Evolutionary conservation across 306 rosid species (phyloP).

Genomic region (Luffa acutangula): DNA sequence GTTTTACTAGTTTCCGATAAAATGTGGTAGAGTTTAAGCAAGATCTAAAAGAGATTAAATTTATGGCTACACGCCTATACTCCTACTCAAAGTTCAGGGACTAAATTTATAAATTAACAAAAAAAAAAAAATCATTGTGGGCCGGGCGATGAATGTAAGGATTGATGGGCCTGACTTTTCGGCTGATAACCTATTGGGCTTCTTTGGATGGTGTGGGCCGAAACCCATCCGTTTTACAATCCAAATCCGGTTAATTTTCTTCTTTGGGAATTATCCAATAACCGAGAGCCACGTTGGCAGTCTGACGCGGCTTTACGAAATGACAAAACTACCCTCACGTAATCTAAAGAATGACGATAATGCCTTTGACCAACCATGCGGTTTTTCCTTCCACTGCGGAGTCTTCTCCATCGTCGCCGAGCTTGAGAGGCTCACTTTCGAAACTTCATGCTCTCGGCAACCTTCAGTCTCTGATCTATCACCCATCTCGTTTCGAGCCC

Average conservation of each 20-base stretch:
- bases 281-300: background rate
- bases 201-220: background rate
- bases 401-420: slow-evolving; percentile 14
- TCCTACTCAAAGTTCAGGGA: too few species aligned
- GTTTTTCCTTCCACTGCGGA: background rate
- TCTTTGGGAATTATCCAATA: background rate
- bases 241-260: background rate
- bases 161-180: background rate
- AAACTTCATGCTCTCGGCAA: background rate
- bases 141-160: background rate
- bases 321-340: background rate
- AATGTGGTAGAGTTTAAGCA: too few species aligned
- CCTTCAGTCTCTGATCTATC: slow-evolving; percentile 11
- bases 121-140: background rate
- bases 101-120: too few species aligned
- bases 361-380: background rate
- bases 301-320: background rate
- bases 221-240: background rate
- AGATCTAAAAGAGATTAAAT: too few species aligned
- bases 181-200: background rate
- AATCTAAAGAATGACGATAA: background rate
- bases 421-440: background rate
- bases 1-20: too few species aligned
- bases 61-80: too few species aligned
- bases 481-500: background rate